phyloP scores from a whole-genome alignment of 371 early-diverging fungal species.

The Nosema muscidifuracis region DNA sequence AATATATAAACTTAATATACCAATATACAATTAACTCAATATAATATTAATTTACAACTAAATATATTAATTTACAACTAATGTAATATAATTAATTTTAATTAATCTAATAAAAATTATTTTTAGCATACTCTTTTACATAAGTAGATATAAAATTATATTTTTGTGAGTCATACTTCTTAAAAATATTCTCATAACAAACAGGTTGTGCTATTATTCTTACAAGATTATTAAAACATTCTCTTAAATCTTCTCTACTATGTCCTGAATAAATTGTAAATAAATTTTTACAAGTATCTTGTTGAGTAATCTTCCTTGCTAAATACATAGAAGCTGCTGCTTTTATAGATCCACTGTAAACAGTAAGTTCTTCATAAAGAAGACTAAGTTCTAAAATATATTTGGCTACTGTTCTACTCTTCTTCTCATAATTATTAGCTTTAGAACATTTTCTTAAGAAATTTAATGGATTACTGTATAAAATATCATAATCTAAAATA shows the following conservation, averaged over 20 bases:
- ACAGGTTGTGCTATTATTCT: constrained; percentile 20
- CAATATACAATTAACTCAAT: too few relatives aligned
- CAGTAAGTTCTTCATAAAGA: constrained; percentile 73
- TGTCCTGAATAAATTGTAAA: constrained; percentile 41
- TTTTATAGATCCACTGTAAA: constrained; percentile 69
- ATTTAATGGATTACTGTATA: constrained; percentile 58
- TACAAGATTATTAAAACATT: constrained; percentile 38
- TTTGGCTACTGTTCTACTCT: constrained; percentile 79
- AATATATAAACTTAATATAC: too few relatives aligned
- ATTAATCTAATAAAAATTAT: constrained; percentile 42
- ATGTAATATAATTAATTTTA: too few relatives aligned
- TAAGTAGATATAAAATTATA: constrained; percentile 9
- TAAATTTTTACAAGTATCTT: constrained; percentile 63
- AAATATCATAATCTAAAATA: constrained; percentile 57
- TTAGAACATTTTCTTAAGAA: constrained; percentile 57
- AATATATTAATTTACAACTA: too few relatives aligned
- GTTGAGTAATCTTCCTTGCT: constrained; percentile 73
- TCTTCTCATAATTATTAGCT: constrained; percentile 67
- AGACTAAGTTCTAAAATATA: constrained; percentile 86
- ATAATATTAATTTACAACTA: too few relatives aligned
- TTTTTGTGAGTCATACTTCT: constrained; percentile 37
- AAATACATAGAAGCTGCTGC: constrained; percentile 78
- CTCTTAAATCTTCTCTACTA: constrained; percentile 32
- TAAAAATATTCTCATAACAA: constrained; percentile 38
- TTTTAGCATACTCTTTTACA: constrained; percentile 40